These are phyloP conservation scores for Fusarium vanettenii DNA, from an alignment of 2,329 filamentous ascomycete species.

Conservation along the genomic window DNA sequence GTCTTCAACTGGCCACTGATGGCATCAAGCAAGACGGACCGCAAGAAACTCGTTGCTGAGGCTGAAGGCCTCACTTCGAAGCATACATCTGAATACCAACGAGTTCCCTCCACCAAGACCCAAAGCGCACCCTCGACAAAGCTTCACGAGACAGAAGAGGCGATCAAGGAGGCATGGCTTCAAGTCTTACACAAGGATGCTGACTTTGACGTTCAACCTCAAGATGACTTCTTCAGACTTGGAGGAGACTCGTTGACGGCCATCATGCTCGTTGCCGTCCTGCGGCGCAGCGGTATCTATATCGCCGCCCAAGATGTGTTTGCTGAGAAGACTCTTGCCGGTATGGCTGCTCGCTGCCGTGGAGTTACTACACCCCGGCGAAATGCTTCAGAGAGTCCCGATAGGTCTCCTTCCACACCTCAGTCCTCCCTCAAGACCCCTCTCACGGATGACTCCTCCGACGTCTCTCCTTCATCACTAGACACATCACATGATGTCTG, in stretches of 20 bases:
- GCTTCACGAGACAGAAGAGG: constrained; percentile 44
- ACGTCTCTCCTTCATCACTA: not conserved
- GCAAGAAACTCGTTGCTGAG: constrained; percentile 16
- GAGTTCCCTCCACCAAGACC: not conserved
- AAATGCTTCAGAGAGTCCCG: not conserved
- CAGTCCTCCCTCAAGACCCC: not conserved
- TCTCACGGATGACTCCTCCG: not conserved
- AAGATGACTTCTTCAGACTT: constrained; percentile 21
- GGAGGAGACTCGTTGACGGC: constrained; percentile 30
- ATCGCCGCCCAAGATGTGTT: not conserved
- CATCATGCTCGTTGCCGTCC: constrained; percentile 5
- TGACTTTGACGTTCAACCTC: not conserved
- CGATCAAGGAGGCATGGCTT: constrained; percentile 2
- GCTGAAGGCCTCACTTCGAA: constrained; percentile 3
- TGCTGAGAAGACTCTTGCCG: not conserved
- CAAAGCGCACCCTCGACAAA: constrained; percentile 25
- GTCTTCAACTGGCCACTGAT: constrained; percentile 21
- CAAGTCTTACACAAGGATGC: not conserved
- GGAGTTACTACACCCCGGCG: not conserved
- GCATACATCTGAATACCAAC: constrained; percentile 1
- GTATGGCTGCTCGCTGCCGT: not conserved
- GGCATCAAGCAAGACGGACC: constrained; percentile 28
- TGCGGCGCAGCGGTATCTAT: not conserved
- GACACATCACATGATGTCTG: not conserved
- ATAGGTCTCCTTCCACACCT: not conserved